Evolutionary conservation across 2,329 filamentous ascomycete genomes (phyloP).

Genomic region (Lasiodiplodia sp.): DNA sequence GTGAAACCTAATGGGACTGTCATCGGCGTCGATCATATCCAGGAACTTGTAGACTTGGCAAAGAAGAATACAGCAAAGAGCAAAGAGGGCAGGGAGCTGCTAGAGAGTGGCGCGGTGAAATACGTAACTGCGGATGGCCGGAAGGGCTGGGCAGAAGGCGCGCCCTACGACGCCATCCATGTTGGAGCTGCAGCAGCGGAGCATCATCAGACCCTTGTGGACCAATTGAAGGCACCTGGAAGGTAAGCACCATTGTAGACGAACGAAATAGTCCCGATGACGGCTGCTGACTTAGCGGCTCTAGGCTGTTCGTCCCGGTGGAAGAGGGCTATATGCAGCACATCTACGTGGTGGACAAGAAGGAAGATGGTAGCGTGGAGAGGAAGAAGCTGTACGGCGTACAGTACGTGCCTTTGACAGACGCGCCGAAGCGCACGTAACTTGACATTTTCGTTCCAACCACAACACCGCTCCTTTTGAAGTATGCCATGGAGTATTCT

Average conservation of each 20-base stretch:
- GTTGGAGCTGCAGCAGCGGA: conserved; percentile 85
- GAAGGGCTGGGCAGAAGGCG: conserved; percentile 54
- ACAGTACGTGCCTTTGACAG: conserved; percentile 78
- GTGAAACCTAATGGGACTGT: conserved; percentile 60
- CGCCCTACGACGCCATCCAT: conserved; percentile 89
- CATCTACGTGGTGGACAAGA: conserved; percentile 79
- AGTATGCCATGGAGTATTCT: too few relatives aligned
- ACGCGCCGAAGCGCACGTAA: conserved; percentile 59
- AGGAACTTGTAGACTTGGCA: conserved; percentile 53
- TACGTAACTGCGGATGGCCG: conserved; percentile 76
- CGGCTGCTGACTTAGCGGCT: not conserved
- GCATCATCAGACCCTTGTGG: conserved; percentile 74
- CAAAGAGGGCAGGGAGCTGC: conserved; percentile 58
- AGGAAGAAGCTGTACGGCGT: conserved; percentile 73
- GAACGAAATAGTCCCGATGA: not conserved
- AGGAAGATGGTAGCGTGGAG: conserved; percentile 66
- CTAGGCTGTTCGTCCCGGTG: conserved; percentile 77
- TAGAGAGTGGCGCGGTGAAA: conserved; percentile 69
- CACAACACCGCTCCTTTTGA: too few relatives aligned
- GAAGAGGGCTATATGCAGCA: conserved; percentile 65
- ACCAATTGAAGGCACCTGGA: conserved; percentile 81
- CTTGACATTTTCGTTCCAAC: conserved; percentile 22
- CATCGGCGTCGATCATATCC: conserved; percentile 59
- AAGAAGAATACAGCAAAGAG: conserved; percentile 53
- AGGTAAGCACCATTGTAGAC: conserved; percentile 34